These are phyloP conservation scores for Phytopythium kandeliae DNA, from an alignment of 352 stramenopile species.

Conservation along the genomic window DNA sequence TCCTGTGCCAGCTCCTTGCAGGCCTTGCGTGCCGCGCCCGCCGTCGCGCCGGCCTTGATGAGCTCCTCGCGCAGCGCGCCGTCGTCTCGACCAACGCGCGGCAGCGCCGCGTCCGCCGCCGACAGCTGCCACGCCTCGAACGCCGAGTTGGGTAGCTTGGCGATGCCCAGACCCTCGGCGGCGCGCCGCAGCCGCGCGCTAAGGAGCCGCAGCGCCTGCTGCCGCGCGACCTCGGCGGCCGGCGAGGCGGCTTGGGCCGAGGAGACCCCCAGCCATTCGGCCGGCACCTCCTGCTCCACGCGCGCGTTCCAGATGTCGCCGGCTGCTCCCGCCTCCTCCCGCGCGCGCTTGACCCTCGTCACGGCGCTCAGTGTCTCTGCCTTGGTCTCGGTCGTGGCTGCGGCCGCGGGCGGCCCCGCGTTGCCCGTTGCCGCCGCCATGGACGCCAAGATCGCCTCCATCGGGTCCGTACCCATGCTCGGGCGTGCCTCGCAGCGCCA, in stretches of 20 bases:
- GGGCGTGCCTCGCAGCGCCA: too few relatives aligned
- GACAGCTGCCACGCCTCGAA: constrained; percentile 86
- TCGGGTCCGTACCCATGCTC: constrained; percentile 28
- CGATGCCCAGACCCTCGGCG: constrained; percentile 69
- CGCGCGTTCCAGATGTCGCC: constrained; percentile 47
- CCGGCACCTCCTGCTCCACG: constrained; percentile 26
- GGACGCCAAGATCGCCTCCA: constrained; percentile 75
- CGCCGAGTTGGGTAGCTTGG: constrained; percentile 72
- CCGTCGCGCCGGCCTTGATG: constrained; percentile 60
- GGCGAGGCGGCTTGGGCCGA: too few relatives aligned
- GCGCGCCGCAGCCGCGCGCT: constrained; percentile 63
- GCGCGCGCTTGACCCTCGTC: constrained; percentile 26
- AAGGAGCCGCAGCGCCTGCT: constrained; percentile 61
- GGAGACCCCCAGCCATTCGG: constrained; percentile 6
- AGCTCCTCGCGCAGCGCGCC: constrained; percentile 67
- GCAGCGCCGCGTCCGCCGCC: constrained; percentile 68
- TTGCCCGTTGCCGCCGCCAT: constrained; percentile 80
- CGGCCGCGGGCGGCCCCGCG: constrained; percentile 9
- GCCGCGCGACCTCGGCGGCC: constrained; percentile 56
- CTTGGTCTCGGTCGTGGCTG: too few relatives aligned
- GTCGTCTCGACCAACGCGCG: constrained; percentile 65
- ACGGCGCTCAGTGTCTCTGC: too few relatives aligned
- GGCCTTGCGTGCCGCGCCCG: constrained; percentile 50
- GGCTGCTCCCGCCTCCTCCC: constrained; percentile 8
- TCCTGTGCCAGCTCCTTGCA: constrained; percentile 58